These are phyloP conservation scores for Verticillium nubilum DNA, from an alignment of 2,329 filamentous ascomycete species.

Conservation along the genomic window DNA sequence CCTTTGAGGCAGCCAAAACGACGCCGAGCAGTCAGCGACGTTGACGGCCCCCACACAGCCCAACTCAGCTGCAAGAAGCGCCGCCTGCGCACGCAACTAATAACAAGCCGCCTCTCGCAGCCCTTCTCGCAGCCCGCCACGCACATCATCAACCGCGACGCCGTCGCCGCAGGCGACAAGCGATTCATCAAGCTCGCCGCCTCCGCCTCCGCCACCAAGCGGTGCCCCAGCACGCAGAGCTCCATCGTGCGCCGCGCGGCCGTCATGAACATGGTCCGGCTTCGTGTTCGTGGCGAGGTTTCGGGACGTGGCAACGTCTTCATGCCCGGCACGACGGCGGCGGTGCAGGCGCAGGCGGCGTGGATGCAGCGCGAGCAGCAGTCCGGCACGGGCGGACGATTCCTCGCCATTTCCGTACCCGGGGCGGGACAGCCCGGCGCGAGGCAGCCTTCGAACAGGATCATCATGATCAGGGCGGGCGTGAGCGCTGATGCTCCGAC, in stretches of 20 bases:
- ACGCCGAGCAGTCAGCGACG: conserved; percentile 45
- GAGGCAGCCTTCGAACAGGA: background rate
- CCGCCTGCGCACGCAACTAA: conserved; percentile 54
- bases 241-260: conserved; percentile 58
- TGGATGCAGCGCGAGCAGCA: conserved; percentile 28
- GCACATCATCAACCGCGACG: conserved; percentile 61
- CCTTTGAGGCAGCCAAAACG: conserved; percentile 4
- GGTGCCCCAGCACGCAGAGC: conserved; percentile 38
- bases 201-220: conserved; percentile 27
- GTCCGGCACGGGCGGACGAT: conserved; percentile 24
- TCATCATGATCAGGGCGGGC: conserved; percentile 2
- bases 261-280: conserved; percentile 56
- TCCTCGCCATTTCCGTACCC: conserved; percentile 14
- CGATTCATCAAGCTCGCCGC: conserved; percentile 44
- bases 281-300: conserved; percentile 35
- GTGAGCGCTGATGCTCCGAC: background rate
- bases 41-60: conserved; percentile 51
- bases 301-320: conserved; percentile 22
- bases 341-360: conserved; percentile 16
- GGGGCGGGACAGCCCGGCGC: conserved; percentile 1
- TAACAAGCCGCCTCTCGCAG: conserved; percentile 65
- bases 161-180: conserved; percentile 35
- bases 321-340: conserved; percentile 23
- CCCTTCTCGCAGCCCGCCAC: conserved; percentile 66
- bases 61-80: conserved; percentile 59